These are phyloP conservation scores for Fomitopsis serialis DNA, from an alignment of 768 basidiomycete species.

Conservation along the genomic window DNA sequence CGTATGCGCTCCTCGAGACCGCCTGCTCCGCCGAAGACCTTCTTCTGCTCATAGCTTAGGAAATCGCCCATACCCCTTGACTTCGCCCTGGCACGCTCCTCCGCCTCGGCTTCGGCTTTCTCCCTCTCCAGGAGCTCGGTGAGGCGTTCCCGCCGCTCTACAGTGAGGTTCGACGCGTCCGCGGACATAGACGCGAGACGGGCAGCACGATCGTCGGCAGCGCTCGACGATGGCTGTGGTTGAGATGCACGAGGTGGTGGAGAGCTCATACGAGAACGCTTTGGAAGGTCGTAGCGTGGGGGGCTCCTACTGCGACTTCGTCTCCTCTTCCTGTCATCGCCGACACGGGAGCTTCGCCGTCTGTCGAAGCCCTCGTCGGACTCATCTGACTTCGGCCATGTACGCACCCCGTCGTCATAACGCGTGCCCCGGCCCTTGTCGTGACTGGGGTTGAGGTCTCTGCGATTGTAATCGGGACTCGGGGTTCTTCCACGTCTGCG, in stretches of 20 bases:
- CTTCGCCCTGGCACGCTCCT: conserved; percentile 61
- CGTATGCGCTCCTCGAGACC: conserved; percentile 76
- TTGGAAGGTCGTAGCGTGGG: conserved; percentile 30
- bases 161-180: conserved; percentile 61
- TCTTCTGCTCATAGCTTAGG: conserved; percentile 78
- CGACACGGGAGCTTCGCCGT: conserved; percentile 24
- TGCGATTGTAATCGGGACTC: conserved; percentile 30
- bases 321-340: conserved; percentile 32
- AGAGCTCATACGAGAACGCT: conserved; percentile 47
- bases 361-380: conserved; percentile 33
- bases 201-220: conserved; percentile 60
- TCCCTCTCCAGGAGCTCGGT: conserved; percentile 67
- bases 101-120: conserved; percentile 69
- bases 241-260: conserved; percentile 18
- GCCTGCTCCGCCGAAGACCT: conserved; percentile 73
- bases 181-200: conserved; percentile 88
- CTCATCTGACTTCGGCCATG: conserved; percentile 48
- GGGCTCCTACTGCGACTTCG: conserved; percentile 33
- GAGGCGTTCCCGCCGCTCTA: conserved; percentile 69
- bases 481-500: conserved; percentile 23
- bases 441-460: conserved; percentile 16
- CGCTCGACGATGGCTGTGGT: conserved; percentile 13
- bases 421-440: conserved; percentile 9
- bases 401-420: conserved; percentile 26
- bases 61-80: conserved; percentile 79